These are phyloP conservation scores for Pythium pyrilobum DNA, from an alignment of 352 stramenopile species.

Conservation along the genomic window DNA sequence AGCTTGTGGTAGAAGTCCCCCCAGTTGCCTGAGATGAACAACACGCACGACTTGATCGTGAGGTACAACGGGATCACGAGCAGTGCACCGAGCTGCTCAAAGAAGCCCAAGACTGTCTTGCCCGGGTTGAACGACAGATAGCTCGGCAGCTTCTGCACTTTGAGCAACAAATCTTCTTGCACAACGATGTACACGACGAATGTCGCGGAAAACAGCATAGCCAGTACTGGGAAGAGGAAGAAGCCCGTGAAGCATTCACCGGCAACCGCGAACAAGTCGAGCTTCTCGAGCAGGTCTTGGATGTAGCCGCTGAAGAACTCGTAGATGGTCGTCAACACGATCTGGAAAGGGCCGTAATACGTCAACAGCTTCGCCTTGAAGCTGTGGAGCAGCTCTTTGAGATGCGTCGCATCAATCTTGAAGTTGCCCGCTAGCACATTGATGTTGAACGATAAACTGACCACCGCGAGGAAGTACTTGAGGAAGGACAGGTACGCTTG, in stretches of 20 bases:
- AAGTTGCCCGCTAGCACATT: conserved; percentile 37
- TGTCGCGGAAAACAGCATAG: conserved; percentile 29
- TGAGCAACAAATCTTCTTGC: conserved; percentile 49
- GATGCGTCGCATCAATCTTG: conserved; percentile 7
- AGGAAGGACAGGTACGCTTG: conserved; percentile 23
- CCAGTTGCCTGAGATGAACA: conserved; percentile 49
- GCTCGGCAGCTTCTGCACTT: conserved; percentile 48
- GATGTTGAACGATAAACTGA: conserved; percentile 66
- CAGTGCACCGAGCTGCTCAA: conserved; percentile 43
- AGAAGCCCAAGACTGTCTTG: conserved; percentile 21
- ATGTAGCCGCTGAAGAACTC: conserved; percentile 33
- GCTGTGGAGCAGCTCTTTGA: conserved; percentile 18
- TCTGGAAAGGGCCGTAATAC: conserved; percentile 26
- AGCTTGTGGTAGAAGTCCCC: conserved; percentile 24
- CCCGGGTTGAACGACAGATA: conserved; percentile 34
- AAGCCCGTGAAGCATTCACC: conserved; percentile 38
- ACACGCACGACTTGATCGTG: conserved; percentile 50
- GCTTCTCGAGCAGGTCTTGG: conserved; percentile 23
- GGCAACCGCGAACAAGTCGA: conserved; percentile 26
- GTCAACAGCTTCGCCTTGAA: conserved; percentile 18
- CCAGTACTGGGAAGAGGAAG: conserved; percentile 25
- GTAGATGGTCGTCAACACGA: conserved; percentile 23
- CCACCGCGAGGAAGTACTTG: conserved; percentile 47
- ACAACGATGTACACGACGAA: conserved; percentile 56
- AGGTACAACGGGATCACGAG: conserved; percentile 53